Conservation (phyloP, 768 basidiomycete genomes). For the Phaffia australis region DNA sequence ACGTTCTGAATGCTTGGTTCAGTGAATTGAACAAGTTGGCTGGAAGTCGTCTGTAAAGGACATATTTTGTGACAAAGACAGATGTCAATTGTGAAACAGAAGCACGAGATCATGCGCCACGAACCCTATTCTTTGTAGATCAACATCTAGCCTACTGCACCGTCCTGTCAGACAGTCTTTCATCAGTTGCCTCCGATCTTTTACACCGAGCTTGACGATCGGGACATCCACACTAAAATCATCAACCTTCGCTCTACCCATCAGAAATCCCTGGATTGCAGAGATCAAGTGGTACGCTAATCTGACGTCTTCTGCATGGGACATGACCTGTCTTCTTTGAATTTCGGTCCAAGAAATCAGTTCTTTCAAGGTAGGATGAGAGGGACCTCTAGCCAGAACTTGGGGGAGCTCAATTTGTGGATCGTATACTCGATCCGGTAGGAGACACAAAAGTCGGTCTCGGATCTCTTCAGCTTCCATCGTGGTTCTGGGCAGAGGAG, state of each 20-base stretch:
- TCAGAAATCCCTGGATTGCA: background rate
- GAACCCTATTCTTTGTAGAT: background rate
- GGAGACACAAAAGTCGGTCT: no score
- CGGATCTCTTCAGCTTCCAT: no score
- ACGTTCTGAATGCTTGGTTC: no score
- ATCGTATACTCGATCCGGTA: no score
- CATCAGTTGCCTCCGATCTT: conserved; percentile 6
- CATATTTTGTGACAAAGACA: no score
- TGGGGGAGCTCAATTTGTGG: background rate
- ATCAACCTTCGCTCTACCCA: background rate
- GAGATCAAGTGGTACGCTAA: conserved; percentile 8
- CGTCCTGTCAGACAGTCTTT: conserved; percentile 1
- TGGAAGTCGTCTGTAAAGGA: no score
- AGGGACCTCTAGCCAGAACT: background rate
- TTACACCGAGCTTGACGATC: background rate
- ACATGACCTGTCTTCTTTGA: background rate
- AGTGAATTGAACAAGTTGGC: no score
- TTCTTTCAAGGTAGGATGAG: background rate
- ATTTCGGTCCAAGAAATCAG: background rate
- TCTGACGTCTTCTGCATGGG: background rate
- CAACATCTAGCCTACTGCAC: conserved; percentile 11
- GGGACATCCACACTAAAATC: background rate
- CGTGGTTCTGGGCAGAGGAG: no score
- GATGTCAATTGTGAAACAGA: no score
- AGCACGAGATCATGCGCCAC: no score